A percentile compares a stretch with the other conserved stretches of the same genome.
phyloP scores from a whole-genome alignment of 2,329 filamentous ascomycete species.

The Pestalotiopsis sp. region DNA sequence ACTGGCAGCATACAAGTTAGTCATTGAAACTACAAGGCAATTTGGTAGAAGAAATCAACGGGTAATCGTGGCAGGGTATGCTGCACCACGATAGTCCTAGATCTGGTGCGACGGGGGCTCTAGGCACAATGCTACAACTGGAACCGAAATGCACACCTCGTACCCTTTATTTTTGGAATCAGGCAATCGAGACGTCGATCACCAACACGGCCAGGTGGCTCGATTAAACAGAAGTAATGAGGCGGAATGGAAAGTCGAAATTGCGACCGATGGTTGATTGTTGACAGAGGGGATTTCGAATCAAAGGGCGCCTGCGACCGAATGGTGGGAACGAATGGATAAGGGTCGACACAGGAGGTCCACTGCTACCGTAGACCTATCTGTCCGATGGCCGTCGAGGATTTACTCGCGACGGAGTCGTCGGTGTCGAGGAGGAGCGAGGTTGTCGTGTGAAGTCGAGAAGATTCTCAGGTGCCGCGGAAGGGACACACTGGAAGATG shows the following conservation, averaged over 20 bases:
- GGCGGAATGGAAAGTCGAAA: not conserved
- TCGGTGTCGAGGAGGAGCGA: constrained; percentile 15
- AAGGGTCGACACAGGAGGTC: constrained; percentile 39
- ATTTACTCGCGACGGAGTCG: constrained; percentile 27
- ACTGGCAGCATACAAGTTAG: constrained; percentile 4
- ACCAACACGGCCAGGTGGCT: not conserved
- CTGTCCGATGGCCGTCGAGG: constrained; percentile 23
- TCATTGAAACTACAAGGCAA: not conserved
- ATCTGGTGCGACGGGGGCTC: not conserved
- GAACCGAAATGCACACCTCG: constrained; percentile 1
- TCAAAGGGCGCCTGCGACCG: constrained; percentile 62
- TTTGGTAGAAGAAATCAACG: not conserved
- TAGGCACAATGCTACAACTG: not conserved
- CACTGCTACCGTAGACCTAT: constrained; percentile 48
- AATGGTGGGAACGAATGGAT: constrained; percentile 40
- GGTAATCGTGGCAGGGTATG: not conserved
- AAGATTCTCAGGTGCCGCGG: constrained; percentile 28
- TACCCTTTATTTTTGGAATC: not conserved
- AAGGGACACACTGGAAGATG: constrained; percentile 15
- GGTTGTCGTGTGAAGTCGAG: constrained; percentile 17
- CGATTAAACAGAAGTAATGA: constrained; percentile 32
- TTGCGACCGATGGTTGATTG: not conserved
- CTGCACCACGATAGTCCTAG: not conserved
- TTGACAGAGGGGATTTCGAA: constrained; percentile 34
- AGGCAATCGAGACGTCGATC: not conserved